Percentiles rank a stretch among this genome's conserved stretches.
phyloP scores from a whole-genome alignment of 148 eudicot species.

The Camellia lanceoleosa region DNA sequence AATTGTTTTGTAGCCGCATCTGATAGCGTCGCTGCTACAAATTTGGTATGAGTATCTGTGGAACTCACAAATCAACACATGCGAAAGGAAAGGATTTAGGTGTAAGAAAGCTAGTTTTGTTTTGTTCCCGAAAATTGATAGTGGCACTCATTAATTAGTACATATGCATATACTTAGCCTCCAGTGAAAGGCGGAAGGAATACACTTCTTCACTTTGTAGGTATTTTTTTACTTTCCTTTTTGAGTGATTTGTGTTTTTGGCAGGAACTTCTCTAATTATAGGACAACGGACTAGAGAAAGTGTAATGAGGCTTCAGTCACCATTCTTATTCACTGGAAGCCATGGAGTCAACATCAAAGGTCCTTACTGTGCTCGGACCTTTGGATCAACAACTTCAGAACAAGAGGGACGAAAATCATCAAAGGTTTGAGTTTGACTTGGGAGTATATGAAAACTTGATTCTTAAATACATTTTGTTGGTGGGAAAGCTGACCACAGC shows the following conservation, averaged over 20 bases:
- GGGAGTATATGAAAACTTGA: neutral
- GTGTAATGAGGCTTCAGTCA: constrained; percentile 15
- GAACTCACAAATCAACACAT: neutral
- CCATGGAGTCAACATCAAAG: neutral
- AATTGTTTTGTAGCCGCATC: neutral
- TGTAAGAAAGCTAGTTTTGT: neutral
- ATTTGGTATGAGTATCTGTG: neutral
- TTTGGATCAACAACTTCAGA: constrained; percentile 34
- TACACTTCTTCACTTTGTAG: neutral
- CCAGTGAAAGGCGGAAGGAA: neutral
- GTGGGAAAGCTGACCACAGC: neutral
- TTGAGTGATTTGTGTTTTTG: neutral
- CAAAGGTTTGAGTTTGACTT: constrained; percentile 23
- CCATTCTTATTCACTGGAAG: constrained; percentile 20
- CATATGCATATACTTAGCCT: neutral
- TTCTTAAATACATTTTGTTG: neutral
- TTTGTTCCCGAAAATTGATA: neutral
- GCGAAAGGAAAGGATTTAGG: neutral
- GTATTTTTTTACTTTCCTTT: neutral
- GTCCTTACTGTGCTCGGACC: constrained; percentile 24
- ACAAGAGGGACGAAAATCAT: constrained; percentile 18
- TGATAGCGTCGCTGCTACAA: neutral
- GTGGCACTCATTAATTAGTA: neutral
- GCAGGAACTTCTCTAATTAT: constrained; percentile 19
- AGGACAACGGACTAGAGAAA: constrained; percentile 14